Evolutionary conservation across 23 red algal species (phyloP), one percentile per base, ranked within the genome.

Genomic region (Gracilaria domingensis): DNA sequence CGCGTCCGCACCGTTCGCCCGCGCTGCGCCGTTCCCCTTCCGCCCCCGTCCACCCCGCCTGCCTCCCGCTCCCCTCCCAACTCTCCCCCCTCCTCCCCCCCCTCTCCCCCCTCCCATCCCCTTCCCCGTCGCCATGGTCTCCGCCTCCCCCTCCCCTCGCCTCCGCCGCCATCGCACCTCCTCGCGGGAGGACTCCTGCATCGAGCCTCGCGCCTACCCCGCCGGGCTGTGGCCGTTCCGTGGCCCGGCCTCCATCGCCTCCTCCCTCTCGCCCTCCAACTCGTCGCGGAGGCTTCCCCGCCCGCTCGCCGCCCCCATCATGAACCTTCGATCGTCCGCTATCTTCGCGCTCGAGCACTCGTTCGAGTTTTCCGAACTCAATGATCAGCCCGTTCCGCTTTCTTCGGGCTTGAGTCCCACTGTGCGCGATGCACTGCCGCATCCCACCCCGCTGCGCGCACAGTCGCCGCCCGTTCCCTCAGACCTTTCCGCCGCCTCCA

Each of bases 401-500:
- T 75, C 84, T 3, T 69, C 84, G 29, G 65, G 66, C 12, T 48
- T 88, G 25, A 70, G 35, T 7, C 84, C 84, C 66, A 61, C 71
- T 29, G 17, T 88, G 29, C 64, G 84, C 39, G 66, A 88, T 28
- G 71, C 71, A 12, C 67, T 88, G 6, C 84, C 84, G 29, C 84
- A 88, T 45, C 84, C 84, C 6, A 88, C 59, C 4, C 58, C 84
- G 4, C 50, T 88, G 2, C 35, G 84, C 5, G 37, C 84, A 5
- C 47, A 25, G 24, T 29, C 53, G 24, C 71, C 54, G n/a, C 82
- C 84, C 35, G 50, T 78, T 17, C 84, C 59, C 23, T 88, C 84
- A 5, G 84, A 88, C 54, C 84, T 88, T 21, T 88, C 84, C 66
- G 70, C 70, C 7, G 84, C 84, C 8, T 88, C 84, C 11, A 88